Conservation (phyloP, 305 asterid species). For the Stenogyne calaminthoides region DNA sequence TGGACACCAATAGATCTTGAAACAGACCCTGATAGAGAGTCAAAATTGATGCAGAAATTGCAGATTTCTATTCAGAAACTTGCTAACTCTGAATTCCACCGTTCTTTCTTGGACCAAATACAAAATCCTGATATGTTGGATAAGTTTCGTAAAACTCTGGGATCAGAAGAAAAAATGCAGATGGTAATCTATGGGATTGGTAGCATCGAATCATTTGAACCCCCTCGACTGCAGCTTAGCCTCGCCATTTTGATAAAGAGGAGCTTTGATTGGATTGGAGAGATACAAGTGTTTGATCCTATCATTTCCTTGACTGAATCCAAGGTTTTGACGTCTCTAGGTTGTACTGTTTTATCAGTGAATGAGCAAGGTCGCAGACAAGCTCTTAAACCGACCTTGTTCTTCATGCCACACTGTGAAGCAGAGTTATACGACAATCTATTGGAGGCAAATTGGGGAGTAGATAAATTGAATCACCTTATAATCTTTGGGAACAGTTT, state of each 20-base stretch:
- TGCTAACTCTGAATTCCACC: constrained; percentile 49
- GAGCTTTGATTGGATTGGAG: constrained; percentile 79
- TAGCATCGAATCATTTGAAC: constrained; percentile 58
- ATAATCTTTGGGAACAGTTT: constrained; percentile 80
- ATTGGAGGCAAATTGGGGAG: constrained; percentile 66
- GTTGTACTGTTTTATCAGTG: constrained; percentile 67
- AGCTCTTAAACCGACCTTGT: constrained; percentile 58
- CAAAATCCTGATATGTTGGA: constrained; percentile 41
- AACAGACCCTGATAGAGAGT: constrained; percentile 56
- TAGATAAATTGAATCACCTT: constrained; percentile 41
- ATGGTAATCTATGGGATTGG: constrained; percentile 92
- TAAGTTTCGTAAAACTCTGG: constrained; percentile 34
- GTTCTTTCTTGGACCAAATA: constrained; percentile 48
- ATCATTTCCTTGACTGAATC: constrained; percentile 68
- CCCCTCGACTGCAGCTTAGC: constrained; percentile 75
- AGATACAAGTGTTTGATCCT: constrained; percentile 78
- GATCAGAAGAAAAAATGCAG: constrained; percentile 52
- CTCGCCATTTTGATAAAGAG: constrained; percentile 74
- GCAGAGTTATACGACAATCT: constrained; percentile 75
- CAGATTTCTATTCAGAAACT: constrained; percentile 47
- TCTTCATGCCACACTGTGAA: constrained; percentile 95
- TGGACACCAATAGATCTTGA: constrained; percentile 66
- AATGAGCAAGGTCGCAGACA: constrained; percentile 78
- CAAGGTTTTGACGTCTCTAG: constrained; percentile 63
- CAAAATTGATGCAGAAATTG: constrained; percentile 29